Base-by-base conservation (phyloP, 495 filamentous ascomycete genomes). In the Tricharina praecox region DNA sequence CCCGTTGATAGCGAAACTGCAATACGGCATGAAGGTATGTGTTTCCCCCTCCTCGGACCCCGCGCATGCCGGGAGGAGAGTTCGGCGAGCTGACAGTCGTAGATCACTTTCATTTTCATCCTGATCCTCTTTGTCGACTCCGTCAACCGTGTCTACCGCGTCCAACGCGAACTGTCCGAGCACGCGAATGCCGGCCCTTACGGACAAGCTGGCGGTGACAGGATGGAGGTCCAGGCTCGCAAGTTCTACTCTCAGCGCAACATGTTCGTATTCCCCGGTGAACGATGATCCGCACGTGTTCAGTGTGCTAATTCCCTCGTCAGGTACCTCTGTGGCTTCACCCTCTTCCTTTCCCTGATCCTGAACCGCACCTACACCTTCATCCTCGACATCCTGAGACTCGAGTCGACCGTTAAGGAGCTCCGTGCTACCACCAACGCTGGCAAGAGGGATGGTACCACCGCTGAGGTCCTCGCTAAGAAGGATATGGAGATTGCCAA, bases 221-320 rank as follows among this genome's bases (percentile, higher is more conserved):
- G 90, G 52, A 84, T 92, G 76, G 90, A 97, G 67, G 85, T 95
- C 15, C 90, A 97, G 65, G 90, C 90, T 50, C 87, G 90, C 71
- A 96, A 96, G 66, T 97, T 97, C 73, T 97, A 97, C 76, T 93
- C 87, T 50, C 87, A 97, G 69, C 88, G 90, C 62, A 97, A 97
- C 76, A 95, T 97, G 92, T 59, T 55, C 21, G 56, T 49, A 32
- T 8, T 19, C 15, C 24, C n/a, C 15, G 15, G 23, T 23, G 11
- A 23, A 21, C n/a, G 13, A 2, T 35, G 18, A 13, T n/a, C 20
- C 23, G 18, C 11, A 9, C 37, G 10, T 30, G 41, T 25, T 23
- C 2, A 16, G 38, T 36, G 9, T 32, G 2, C 54, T 59, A 51
- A 58, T 44, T 23, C 13, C 40, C 28, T 19, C 38, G 41, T 38